Percentiles rank a stretch among this genome's conserved stretches.
Conservation (phyloP, 1,284 basidiomycete species). For the Ustilago xerochloae region DNA sequence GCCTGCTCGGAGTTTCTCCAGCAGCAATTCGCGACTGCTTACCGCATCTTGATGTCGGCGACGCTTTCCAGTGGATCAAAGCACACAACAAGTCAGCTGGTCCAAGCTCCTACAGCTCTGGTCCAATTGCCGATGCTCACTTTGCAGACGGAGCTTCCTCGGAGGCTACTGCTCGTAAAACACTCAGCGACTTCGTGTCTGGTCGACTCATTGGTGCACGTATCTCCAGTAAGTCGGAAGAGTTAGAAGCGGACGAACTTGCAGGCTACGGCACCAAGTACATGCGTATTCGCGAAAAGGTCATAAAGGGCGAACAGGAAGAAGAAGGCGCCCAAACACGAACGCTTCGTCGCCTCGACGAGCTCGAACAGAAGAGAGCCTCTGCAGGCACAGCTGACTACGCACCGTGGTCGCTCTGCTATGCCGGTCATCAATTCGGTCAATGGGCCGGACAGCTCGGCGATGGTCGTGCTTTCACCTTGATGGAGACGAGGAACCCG, state of each 20-base stretch:
- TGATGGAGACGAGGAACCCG: constrained; percentile 77
- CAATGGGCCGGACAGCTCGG: constrained; percentile 95
- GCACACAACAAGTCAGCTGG: constrained; percentile 68
- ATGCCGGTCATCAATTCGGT: constrained; percentile 79
- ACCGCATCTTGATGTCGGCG: constrained; percentile 87
- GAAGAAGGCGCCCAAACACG: constrained; percentile 28
- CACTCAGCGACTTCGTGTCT: constrained; percentile 49
- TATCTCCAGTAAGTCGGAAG: constrained; percentile 2
- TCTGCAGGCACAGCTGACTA: constrained; percentile 27
- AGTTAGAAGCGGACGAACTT: constrained; percentile 22
- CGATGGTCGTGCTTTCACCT: constrained; percentile 90
- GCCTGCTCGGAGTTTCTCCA: constrained; percentile 76
- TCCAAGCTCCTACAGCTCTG: constrained; percentile 58
- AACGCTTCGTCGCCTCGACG: constrained; percentile 27
- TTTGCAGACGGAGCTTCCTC: constrained; percentile 6
- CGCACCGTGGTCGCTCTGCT: constrained; percentile 63
- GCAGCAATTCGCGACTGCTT: constrained; percentile 79
- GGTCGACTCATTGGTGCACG: constrained; percentile 51
- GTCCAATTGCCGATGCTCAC: constrained; percentile 49
- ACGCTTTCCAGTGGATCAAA: constrained; percentile 77
- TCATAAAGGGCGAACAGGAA: constrained; percentile 34
- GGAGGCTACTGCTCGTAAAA: constrained; percentile 35
- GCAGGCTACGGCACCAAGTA: constrained; percentile 52
- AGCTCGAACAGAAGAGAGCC: constrained; percentile 36
- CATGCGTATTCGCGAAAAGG: constrained; percentile 34